Evolutionary conservation across 2,329 filamentous ascomycete genomes (phyloP), one percentile per base, ranked within the genome.

Genomic region (Hypoxylon sp.): DNA sequence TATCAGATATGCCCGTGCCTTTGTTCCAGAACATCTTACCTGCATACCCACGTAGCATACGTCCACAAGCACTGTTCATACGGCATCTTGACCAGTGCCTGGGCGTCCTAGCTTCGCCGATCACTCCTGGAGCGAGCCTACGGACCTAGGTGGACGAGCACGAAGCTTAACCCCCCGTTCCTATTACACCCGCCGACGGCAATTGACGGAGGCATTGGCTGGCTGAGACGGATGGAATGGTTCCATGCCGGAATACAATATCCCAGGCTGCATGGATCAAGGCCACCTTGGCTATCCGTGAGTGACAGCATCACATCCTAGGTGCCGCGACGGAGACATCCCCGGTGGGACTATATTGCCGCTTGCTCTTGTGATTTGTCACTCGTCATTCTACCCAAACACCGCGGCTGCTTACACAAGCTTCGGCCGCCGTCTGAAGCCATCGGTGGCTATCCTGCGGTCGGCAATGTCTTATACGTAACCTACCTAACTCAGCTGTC

Each of bases 1-100:
- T 57, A 48, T 53, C 24, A 54, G 43, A 27, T 41, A 42, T 27
- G 47, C 48, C 29, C 31, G 41, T 29, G 48, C 31, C n/a, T 35
- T 52, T 47, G 27, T 50, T 55, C 58, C 40, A 54, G 41, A 54
- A 50, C 53, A 59, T 56, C 35, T 59, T 58, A 55, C 33, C 37
- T 51, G 48, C 55, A 52, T 59, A 50, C 41, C 54, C 27, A 42
- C 54, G 42, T 50, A 40, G 37, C 13, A 23, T 23, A 40, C 31
- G 23, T 13, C 37, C 37, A 21, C 37, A 23, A 24, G 24, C 48
- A 50, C 57, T 56, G 50, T 61, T 55, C 47, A 55, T 40, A 38
- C 42, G 42, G 31, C n/a, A 61, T 31, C 24, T 42, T 18, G 42
- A 21, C 27, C 53, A 45, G 10, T 42, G 29, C 23, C 49, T 27